phyloP scores from a whole-genome alignment of 495 filamentous ascomycete genomes.

The Aspergillus ostianus region DNA sequence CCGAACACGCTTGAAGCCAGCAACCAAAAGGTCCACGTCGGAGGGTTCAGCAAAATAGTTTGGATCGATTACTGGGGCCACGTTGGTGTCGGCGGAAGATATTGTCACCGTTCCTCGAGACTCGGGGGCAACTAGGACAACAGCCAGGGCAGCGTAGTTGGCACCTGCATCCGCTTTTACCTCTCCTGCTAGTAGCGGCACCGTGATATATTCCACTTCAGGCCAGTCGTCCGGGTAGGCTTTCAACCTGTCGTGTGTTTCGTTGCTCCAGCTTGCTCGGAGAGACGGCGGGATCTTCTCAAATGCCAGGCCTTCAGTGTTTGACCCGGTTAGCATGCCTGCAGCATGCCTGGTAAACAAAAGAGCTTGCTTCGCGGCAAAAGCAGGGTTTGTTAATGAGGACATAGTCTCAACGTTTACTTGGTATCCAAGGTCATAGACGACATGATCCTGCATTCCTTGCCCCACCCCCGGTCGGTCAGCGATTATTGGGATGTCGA shows the following conservation, averaged over 20 bases:
- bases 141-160: conserved; percentile 42
- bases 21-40: conserved; percentile 42
- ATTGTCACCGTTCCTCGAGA: conserved; percentile 55
- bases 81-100: conserved; percentile 27
- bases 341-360: neutral
- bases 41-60: conserved; percentile 38
- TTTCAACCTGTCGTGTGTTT: conserved; percentile 4
- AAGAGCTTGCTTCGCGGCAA: neutral
- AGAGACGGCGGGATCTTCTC: conserved; percentile 36
- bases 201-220: conserved; percentile 47
- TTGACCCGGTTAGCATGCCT: conserved; percentile 29
- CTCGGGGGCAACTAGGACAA: conserved; percentile 42
- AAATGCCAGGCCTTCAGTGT: conserved; percentile 30
- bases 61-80: conserved; percentile 47
- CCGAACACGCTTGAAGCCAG: conserved; percentile 40
- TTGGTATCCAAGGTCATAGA: conserved; percentile 17
- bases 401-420: conserved; percentile 21
- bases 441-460: conserved; percentile 40
- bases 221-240: conserved; percentile 51
- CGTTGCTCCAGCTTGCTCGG: conserved; percentile 11
- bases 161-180: conserved; percentile 26
- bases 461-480: conserved; percentile 48
- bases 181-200: conserved; percentile 25
- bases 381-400: neutral
- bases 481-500: conserved; percentile 37